Base-by-base conservation (phyloP, 202 grass and related monocot genomes). In the Musa balbisiana region DNA sequence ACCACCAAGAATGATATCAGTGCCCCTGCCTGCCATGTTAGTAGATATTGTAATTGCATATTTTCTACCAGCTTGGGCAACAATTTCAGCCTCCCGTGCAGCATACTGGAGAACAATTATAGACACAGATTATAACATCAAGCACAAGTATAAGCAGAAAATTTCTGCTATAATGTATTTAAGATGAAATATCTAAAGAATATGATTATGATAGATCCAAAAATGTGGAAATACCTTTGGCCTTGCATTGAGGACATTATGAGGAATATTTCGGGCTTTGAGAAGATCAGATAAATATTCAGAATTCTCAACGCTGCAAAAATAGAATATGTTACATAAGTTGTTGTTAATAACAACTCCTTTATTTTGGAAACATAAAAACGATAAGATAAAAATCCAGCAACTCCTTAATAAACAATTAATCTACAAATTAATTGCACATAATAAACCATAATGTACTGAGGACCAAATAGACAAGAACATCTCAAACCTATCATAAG, bases 41-140 rank as follows among this genome's bases (percentile, higher is more conserved):
- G 94, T 98, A 80, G 94, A 91, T 83, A 98, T 98, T 69, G 94
- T 98, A 83, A 98, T 98, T 77, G 94, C 90, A 81, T 93, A 82
- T 76, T 98, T 93, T 69, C 90, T 85, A 83, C 94, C 94, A 52
- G 94, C 94, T 78, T 98, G 94, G 79, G 94, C 94, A 87, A 93
- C 82, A 79, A 91, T 89, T 80, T 98, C 94, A 77, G 94, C 94
- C 81, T 98, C 94, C 84, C 85, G 89, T 85, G 86, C 90, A 73
- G 94, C 90, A 88, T 98, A 98, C 94, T 98, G 83, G 64, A 73
- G 22, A 73, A 73, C 69, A 26, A 86, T 80, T 53, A 53, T 80
- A 29, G 33, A 52, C 19, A 43, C 49, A 82, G 70, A 88, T 79
- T 62, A 69, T 71, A 52, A 64, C 26, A 17, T 49, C 11, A 68